Evolutionary conservation across 768 basidiomycete genomes (phyloP), one percentile per base, ranked within the genome.

Genomic region (Boletus insuetus): DNA sequence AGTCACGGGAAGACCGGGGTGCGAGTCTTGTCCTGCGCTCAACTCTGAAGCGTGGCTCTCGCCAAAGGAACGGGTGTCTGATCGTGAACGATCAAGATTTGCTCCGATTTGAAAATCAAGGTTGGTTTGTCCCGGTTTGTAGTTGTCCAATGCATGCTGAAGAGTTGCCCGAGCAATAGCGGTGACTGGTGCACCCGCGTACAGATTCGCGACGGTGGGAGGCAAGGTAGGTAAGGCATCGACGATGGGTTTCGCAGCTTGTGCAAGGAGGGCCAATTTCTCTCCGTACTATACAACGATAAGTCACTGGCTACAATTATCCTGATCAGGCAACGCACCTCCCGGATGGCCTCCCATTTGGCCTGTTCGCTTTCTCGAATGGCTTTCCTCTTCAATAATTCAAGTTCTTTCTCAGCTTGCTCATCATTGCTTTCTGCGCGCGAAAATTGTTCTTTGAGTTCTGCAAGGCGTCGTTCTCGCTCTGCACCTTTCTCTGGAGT

Each of bases 311-410:
- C 35, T 16, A 46, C n/a, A 41, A n/a, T 9, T 1, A 24, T 26
- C 20, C 29, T 32, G 49, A 12, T 29, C 62, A 65, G 51, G 24
- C 14, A 22, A 4, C 46, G 46, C 63, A 89, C 91, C 82, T 94
- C 91, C 65, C 83, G 79, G 48, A 92, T 71, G 12, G 91, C 91
- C 41, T 86, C 82, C 90, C 92, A 94, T 61, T 90, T 92, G 40
- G 76, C 67, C 44, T 77, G 74, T 65, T 93, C 91, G 67, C 87
- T 89, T 63, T 92, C 89, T 48, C 78, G 75, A 49, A 91, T 62
- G 1, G 83, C 89, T 67, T 89, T 91, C 43, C 91, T 79, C 74
- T 89, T 87, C 68, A 92, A 58, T 37, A 91, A 67, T 51, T 84
- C 82, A 3, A 89, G 70, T 56, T 92, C 87, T 53, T 77, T 83